A percentile compares a stretch with the other conserved stretches of the same genome.
Evolutionary conservation across 371 early-diverging fungal genomes (phyloP).

Genomic region (Rhizopus arrhizus): DNA sequence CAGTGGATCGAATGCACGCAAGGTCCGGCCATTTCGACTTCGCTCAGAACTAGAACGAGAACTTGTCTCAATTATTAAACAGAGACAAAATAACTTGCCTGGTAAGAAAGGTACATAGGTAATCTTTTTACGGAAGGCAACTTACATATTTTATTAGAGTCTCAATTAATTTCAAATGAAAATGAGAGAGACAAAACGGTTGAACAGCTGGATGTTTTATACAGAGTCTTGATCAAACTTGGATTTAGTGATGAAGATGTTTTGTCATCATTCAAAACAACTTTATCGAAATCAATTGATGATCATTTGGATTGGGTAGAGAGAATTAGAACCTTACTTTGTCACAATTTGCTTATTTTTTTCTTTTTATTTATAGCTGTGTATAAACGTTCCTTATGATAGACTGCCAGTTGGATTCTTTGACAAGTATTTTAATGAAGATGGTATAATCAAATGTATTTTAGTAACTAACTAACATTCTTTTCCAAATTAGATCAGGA

Average conservation of each 20-base stretch:
- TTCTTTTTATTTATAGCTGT: conserved; percentile 37
- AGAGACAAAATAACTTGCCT: conserved; percentile 5
- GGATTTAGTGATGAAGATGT: conserved; percentile 55
- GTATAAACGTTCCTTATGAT: conserved; percentile 59
- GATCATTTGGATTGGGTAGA: conserved; percentile 64
- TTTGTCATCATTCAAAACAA: conserved; percentile 49
- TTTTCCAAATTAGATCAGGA: not conserved
- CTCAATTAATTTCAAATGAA: conserved; percentile 2
- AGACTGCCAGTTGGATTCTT: conserved; percentile 60
- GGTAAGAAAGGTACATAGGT: not conserved
- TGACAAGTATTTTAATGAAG: conserved; percentile 61
- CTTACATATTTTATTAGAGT: not conserved
- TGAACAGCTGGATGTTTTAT: conserved; percentile 54
- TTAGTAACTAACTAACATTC: not conserved
- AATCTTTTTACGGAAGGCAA: not conserved
- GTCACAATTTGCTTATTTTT: not conserved
- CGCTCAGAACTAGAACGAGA: conserved; percentile 27
- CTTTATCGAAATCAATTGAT: conserved; percentile 47
- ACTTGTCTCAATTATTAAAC: conserved; percentile 27
- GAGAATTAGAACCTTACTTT: not conserved
- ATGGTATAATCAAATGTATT: conserved; percentile 26
- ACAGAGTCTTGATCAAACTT: conserved; percentile 49
- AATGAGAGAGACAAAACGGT: conserved; percentile 45
- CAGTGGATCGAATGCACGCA: not conserved
- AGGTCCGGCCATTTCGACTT: conserved; percentile 21